Conservation (phyloP, 306 rosid species). For the Sechiopsis laciniata region DNA sequence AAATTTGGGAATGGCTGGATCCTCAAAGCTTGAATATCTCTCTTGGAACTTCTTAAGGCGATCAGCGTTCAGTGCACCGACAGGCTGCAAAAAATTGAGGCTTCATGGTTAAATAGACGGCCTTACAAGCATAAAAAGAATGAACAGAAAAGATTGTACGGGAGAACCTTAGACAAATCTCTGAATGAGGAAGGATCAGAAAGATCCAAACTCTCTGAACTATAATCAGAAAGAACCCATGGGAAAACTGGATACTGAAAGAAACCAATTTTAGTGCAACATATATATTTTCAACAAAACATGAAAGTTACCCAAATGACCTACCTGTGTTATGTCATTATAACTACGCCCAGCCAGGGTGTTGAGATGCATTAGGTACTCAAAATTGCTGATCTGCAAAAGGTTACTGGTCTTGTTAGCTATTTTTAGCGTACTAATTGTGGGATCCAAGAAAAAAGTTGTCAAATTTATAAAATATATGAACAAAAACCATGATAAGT, state of each 20-base stretch:
- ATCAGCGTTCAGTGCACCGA: conserved; percentile 82
- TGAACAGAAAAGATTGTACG: conserved; percentile 20
- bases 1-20: conserved; percentile 88
- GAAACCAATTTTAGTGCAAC: conserved; percentile 26
- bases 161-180: conserved; percentile 83
- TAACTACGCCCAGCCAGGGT: conserved; percentile 98
- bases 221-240: conserved; percentile 95
- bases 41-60: conserved; percentile 82
- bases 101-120: conserved; percentile 7
- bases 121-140: conserved; percentile 18
- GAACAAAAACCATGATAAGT: conserved; percentile 15
- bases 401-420: conserved; percentile 22
- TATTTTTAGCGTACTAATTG: conserved; percentile 16
- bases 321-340: conserved; percentile 96
- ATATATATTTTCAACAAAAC: conserved; percentile 25
- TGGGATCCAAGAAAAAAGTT: background rate
- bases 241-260: conserved; percentile 98
- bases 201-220: conserved; percentile 77
- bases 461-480: background rate
- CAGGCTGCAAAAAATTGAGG: conserved; percentile 56
- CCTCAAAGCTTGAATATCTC: conserved; percentile 87
- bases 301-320: conserved; percentile 25
- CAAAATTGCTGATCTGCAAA: conserved; percentile 98
- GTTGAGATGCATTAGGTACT: conserved; percentile 96
- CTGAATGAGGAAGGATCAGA: conserved; percentile 76